Conservation (phyloP, 768 basidiomycete genomes). For the Amanita rubescens region DNA sequence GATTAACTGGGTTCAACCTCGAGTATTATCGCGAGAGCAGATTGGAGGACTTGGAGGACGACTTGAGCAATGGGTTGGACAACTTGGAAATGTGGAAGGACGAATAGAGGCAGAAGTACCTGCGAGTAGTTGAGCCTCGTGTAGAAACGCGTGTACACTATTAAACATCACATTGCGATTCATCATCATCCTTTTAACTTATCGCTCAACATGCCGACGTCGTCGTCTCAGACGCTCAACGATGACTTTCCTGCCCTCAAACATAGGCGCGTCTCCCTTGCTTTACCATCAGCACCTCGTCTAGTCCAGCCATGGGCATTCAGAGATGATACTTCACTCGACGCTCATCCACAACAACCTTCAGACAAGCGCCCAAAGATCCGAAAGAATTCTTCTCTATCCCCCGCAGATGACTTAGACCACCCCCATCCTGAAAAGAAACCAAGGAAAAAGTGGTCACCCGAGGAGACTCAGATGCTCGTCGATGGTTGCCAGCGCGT, state of each 20-base stretch:
- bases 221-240: too few species aligned
- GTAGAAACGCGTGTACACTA: neutral
- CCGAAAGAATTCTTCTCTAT: too few species aligned
- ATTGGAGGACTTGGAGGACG: constrained; percentile 73
- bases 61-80: constrained; percentile 69
- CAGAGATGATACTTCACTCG: constrained; percentile 66
- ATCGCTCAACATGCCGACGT: constrained; percentile 3
- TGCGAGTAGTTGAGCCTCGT: constrained; percentile 17
- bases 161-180: too few species aligned
- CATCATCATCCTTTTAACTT: too few species aligned
- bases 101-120: constrained; percentile 53
- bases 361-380: constrained; percentile 63
- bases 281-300: constrained; percentile 60
- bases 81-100: constrained; percentile 76
- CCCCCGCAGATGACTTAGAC: constrained; percentile 27
- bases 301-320: constrained; percentile 65
- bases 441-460: constrained; percentile 76
- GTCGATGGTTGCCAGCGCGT: constrained; percentile 82
- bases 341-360: constrained; percentile 35
- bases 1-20: constrained; percentile 96
- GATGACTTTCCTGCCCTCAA: constrained; percentile 51
- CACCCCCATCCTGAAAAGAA: constrained; percentile 54
- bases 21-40: constrained; percentile 79
- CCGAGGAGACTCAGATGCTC: constrained; percentile 83
- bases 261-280: constrained; percentile 68